A percentile compares a stretch with the other conserved stretches of the same genome.
These are phyloP conservation scores for Phytophthora vignae DNA, from an alignment of 352 stramenopile species.

Conservation along the genomic window DNA sequence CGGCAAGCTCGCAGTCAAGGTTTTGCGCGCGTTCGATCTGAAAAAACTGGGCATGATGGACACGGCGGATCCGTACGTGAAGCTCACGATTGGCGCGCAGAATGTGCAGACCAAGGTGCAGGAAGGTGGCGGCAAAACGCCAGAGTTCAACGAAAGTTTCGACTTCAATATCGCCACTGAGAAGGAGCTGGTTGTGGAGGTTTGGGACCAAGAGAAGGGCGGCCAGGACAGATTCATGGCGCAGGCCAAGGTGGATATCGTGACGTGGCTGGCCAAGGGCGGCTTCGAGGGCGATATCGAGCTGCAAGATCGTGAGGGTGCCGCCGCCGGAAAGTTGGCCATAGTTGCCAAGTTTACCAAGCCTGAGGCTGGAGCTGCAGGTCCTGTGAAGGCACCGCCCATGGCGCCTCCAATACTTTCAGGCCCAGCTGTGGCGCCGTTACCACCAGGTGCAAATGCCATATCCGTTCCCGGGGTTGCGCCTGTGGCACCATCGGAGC, in stretches of 20 bases:
- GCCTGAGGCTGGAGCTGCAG: slow-evolving; percentile 43
- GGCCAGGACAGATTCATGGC: slow-evolving; percentile 96
- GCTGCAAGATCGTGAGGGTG: slow-evolving; percentile 82
- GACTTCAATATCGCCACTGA: slow-evolving; percentile 96
- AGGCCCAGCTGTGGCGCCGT: slow-evolving; percentile 63
- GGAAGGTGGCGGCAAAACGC: slow-evolving; percentile 92
- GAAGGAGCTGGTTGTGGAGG: slow-evolving; percentile 93
- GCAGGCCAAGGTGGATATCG: slow-evolving; percentile 89
- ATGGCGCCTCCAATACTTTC: slow-evolving; percentile 72
- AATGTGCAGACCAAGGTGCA: slow-evolving; percentile 84
- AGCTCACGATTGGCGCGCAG: slow-evolving; percentile 91
- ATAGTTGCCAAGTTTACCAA: slow-evolving; percentile 91
- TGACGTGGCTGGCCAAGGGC: slow-evolving; percentile 94
- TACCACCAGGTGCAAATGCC: slow-evolving; percentile 64
- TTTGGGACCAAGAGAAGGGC: slow-evolving; percentile 91
- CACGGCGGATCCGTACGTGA: slow-evolving; percentile 94
- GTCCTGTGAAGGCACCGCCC: slow-evolving; percentile 55
- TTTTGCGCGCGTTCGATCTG: slow-evolving; percentile 92
- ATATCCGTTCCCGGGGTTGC: slow-evolving; percentile 58
- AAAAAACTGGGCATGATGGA: slow-evolving; percentile 94
- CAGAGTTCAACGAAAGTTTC: slow-evolving; percentile 95
- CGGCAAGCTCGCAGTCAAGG: slow-evolving; percentile 92
- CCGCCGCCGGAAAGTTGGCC: slow-evolving; percentile 86
- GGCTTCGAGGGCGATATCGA: slow-evolving; percentile 93
- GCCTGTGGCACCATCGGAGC: slow-evolving; percentile 72